Base-by-base conservation (phyloP, 2,329 filamentous ascomycete species). In the Trichoderma aggressivum region DNA sequence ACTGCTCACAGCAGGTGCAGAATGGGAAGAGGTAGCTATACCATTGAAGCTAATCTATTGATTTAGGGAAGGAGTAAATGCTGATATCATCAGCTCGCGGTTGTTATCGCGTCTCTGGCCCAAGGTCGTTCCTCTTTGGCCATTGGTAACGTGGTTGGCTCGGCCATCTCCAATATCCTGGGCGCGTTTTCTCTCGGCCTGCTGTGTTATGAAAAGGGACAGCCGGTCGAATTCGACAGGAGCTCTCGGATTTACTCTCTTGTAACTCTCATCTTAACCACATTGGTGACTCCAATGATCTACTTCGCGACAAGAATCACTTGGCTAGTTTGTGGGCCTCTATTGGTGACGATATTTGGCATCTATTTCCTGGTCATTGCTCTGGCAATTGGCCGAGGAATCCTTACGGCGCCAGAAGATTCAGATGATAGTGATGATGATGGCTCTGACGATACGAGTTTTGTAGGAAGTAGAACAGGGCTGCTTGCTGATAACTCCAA, bases 171-270 rank as follows among this genome's bases (percentile, higher is more conserved):
- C 63, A 88, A 88, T 69, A 86, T 87, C 64, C 80, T 87, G 2
- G 86, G 86, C 18, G 86, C 86, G 14, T 88, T 88, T 74, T 86
- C 85, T 1, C 78, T 88, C 1, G 86, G 85, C 6, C 79, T 88
- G 1, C 74, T 87, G 4, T 85, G 82, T 74, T 78, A 81, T 70
- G 64, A 58, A 50, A 36, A 11, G 18, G 30, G 30, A 30, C 65
- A 72, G 70, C 50, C 66, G 21, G 58, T 72, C 30, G 61, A 74
- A 1, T 87, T 87, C 71, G 86, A 87, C 72, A 73, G 75, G n/a
- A 86, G 83, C 71, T 80, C 84, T 1, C 84, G 82, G 72, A 78
- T 86, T 14, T 87, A 87, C 73, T 81, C 84, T 34, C 69, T 71
- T 4, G 30, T 71, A 36, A 36, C 34, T 12, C 50, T 60, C 16